These are phyloP conservation scores for Colletotrichum costaricense DNA, from an alignment of 2,329 filamentous ascomycete genomes.

Conservation along the genomic window DNA sequence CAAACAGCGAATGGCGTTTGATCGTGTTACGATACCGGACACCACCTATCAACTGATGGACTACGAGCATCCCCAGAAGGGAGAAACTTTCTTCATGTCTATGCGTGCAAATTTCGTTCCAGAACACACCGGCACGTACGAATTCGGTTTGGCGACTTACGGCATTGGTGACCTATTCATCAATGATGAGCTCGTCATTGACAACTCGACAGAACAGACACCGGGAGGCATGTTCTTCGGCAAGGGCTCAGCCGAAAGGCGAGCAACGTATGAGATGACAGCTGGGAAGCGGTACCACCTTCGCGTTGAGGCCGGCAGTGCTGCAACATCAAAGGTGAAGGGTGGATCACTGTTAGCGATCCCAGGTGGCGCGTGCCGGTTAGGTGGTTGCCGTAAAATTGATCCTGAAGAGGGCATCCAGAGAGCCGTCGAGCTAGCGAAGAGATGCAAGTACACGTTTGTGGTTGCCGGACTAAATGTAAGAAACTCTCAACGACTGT, in stretches of 20 bases:
- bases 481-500: no score
- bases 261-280: slow-evolving; percentile 65
- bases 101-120: slow-evolving; percentile 70
- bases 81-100: slow-evolving; percentile 66
- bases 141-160: slow-evolving; percentile 72
- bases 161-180: slow-evolving; percentile 73
- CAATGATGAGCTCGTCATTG: slow-evolving; percentile 70
- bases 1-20: slow-evolving; percentile 60
- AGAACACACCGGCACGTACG: slow-evolving; percentile 69
- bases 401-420: slow-evolving; percentile 69
- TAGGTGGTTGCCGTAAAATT: slow-evolving; percentile 70
- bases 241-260: slow-evolving; percentile 72
- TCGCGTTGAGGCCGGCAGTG: slow-evolving; percentile 69
- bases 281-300: slow-evolving; percentile 69
- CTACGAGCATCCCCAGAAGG: slow-evolving; percentile 62
- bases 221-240: slow-evolving; percentile 75
- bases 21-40: slow-evolving; percentile 57
- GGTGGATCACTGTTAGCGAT: slow-evolving; percentile 59
- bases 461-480: slow-evolving; percentile 77
- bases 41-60: slow-evolving; percentile 62
- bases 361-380: slow-evolving; percentile 70
- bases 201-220: slow-evolving; percentile 72
- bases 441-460: slow-evolving; percentile 79
- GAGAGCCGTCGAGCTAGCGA: slow-evolving; percentile 75
- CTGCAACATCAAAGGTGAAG: slow-evolving; percentile 66